A percentile compares a stretch with the other conserved stretches of the same genome.
These are phyloP conservation scores for Marvania coccoides DNA, from an alignment of 139 green algal species.

Conservation along the genomic window DNA sequence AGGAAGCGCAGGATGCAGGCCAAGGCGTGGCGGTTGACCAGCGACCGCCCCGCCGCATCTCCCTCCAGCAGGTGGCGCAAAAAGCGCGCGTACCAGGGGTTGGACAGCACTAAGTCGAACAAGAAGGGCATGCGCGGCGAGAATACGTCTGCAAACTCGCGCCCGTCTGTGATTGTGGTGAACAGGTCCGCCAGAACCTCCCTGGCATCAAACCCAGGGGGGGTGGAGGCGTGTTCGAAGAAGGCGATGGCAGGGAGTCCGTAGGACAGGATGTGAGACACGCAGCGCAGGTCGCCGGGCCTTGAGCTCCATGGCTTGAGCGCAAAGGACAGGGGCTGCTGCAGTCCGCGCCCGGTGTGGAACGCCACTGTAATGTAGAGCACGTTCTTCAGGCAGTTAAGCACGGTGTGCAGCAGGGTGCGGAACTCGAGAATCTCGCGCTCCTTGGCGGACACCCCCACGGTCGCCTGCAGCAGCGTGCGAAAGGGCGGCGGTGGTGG, in stretches of 20 bases:
- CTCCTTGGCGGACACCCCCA: neutral
- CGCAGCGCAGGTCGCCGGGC: slow-evolving; percentile 8
- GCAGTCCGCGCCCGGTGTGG: slow-evolving; percentile 28
- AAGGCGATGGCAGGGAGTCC: neutral
- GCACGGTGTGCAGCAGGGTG: slow-evolving; percentile 32
- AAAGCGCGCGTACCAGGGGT: slow-evolving; percentile 40
- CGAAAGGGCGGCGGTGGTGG: neutral
- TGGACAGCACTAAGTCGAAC: slow-evolving; percentile 38
- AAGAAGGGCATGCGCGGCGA: slow-evolving; percentile 41
- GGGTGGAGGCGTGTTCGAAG: neutral
- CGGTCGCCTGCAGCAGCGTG: neutral
- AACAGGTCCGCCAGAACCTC: slow-evolving; percentile 78
- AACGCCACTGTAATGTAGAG: slow-evolving; percentile 25
- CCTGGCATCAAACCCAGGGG: slow-evolving; percentile 40
- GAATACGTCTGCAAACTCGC: slow-evolving; percentile 86
- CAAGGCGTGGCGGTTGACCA: slow-evolving; percentile 25
- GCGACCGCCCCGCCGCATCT: slow-evolving; percentile 5
- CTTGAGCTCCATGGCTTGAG: slow-evolving; percentile 21
- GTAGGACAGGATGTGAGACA: slow-evolving; percentile 24
- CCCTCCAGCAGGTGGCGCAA: slow-evolving; percentile 20
- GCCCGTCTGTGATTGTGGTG: slow-evolving; percentile 62
- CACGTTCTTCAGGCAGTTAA: slow-evolving; percentile 35
- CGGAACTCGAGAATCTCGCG: slow-evolving; percentile 2
- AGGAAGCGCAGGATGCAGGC: slow-evolving; percentile 17
- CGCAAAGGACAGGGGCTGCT: slow-evolving; percentile 3